Conservation (phyloP, 2,329 filamentous ascomycete species). For the Didymosphaeria variabile region DNA sequence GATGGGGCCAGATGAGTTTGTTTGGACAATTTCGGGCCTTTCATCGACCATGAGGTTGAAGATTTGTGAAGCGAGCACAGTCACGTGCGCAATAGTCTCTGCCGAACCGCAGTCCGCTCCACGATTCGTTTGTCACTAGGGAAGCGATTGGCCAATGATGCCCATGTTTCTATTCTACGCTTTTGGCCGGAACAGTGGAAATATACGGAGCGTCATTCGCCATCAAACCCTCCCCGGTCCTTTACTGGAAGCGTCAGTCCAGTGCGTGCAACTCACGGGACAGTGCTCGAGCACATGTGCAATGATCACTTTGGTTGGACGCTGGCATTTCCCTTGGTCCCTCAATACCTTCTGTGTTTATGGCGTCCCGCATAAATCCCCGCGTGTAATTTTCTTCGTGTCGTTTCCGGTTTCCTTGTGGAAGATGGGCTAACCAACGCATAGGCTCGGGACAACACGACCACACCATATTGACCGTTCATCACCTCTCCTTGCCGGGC, state of each 20-base stretch:
- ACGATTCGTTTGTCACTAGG: constrained; percentile 34
- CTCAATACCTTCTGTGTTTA: constrained; percentile 27
- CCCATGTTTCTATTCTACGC: constrained; percentile 27
- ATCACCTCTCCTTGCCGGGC: constrained; percentile 35
- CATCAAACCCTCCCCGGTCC: constrained; percentile 24
- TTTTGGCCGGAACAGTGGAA: constrained; percentile 34
- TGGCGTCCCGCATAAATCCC: constrained; percentile 32
- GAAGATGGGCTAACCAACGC: constrained; percentile 45
- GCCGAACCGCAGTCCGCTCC: constrained; percentile 44
- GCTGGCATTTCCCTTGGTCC: constrained; percentile 24
- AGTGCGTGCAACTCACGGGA: constrained; percentile 39
- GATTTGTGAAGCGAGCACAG: constrained; percentile 44
- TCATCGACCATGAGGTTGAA: constrained; percentile 45
- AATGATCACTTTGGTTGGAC: constrained; percentile 33
- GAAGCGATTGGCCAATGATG: constrained; percentile 44
- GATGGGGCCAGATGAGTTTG: constrained; percentile 31
- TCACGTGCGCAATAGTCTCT: constrained; percentile 50
- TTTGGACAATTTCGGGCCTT: constrained; percentile 44
- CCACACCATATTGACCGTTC: constrained; percentile 35
- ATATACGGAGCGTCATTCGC: constrained; percentile 30
- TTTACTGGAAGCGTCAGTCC: constrained; percentile 29
- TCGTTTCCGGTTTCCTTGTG: constrained; percentile 34
- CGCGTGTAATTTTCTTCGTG: constrained; percentile 32
- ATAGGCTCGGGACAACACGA: constrained; percentile 43
- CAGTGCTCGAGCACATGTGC: constrained; percentile 27